These are phyloP conservation scores for Camillea tinctor DNA, from an alignment of 2,329 filamentous ascomycete genomes.

Conservation along the genomic window DNA sequence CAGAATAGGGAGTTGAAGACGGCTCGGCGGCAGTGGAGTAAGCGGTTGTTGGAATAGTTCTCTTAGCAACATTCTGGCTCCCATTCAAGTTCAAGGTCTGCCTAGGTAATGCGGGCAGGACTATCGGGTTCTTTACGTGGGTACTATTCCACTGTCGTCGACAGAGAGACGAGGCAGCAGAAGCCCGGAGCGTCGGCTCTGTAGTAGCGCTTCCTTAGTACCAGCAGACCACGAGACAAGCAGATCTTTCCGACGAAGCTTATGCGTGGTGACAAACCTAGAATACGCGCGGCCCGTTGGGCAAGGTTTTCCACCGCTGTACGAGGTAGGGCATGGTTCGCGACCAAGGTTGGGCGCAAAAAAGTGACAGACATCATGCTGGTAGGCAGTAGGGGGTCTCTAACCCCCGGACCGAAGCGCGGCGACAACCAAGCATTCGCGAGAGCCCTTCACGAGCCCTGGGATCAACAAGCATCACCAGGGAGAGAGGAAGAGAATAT, in stretches of 20 bases:
- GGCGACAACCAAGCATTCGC: constrained; percentile 22
- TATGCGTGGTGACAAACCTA: constrained; percentile 28
- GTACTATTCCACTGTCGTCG: constrained; percentile 30
- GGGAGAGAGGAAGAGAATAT: neutral
- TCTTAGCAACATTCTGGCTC: constrained; percentile 17
- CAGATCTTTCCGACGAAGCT: constrained; percentile 9
- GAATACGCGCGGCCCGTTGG: constrained; percentile 25
- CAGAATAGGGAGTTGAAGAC: constrained; percentile 61
- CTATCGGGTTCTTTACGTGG: constrained; percentile 27
- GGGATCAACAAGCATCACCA: constrained; percentile 8
- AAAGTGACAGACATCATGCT: constrained; percentile 30
- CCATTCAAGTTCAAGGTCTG: constrained; percentile 18
- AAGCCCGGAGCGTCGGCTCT: constrained; percentile 23
- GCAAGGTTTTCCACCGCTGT: constrained; percentile 24
- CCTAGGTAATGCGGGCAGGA: constrained; percentile 28
- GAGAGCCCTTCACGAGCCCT: constrained; percentile 16
- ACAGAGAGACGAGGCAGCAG: constrained; percentile 15
- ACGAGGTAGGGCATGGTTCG: constrained; percentile 27
- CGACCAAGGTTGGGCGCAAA: constrained; percentile 30
- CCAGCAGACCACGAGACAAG: constrained; percentile 9
- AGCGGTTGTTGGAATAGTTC: constrained; percentile 25
- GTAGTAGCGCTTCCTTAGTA: constrained; percentile 26
- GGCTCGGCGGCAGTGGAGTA: constrained; percentile 36
- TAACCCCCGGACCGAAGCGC: constrained; percentile 24
- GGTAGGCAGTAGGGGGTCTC: constrained; percentile 16